Conservation (phyloP, 2,329 filamentous ascomycete species). For the Penicillium expansum region DNA sequence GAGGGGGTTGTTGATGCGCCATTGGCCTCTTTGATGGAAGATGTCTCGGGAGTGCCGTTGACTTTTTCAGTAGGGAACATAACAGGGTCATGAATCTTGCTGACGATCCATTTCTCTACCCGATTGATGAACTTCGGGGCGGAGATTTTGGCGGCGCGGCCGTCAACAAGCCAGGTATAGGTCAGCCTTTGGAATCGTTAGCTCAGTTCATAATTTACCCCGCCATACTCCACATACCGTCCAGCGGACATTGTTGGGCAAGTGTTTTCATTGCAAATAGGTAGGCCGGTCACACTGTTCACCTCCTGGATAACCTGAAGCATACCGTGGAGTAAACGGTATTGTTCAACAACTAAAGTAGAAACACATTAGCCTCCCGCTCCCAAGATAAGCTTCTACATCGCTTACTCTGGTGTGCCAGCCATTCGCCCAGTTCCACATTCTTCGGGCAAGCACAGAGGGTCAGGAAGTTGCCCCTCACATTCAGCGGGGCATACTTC, state of each 20-base stretch:
- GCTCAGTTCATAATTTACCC: slow-evolving; percentile 11
- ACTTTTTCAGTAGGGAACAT: slow-evolving; percentile 88
- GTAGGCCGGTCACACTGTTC: slow-evolving; percentile 68
- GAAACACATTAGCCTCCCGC: slow-evolving; percentile 11
- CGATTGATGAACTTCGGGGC: slow-evolving; percentile 92
- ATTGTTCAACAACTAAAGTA: slow-evolving; percentile 79
- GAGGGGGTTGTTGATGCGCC: slow-evolving; percentile 13
- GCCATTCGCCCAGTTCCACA: slow-evolving; percentile 91
- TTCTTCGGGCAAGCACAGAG: slow-evolving; percentile 89
- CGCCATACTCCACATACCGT: slow-evolving; percentile 60
- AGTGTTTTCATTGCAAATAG: slow-evolving; percentile 77
- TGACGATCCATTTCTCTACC: slow-evolving; percentile 95
- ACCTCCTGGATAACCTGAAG: slow-evolving; percentile 84
- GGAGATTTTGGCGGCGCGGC: slow-evolving; percentile 85
- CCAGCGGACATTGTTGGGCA: slow-evolving; percentile 95
- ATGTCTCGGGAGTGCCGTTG: slow-evolving; percentile 56
- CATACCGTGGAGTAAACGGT: slow-evolving; percentile 83
- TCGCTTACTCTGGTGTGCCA: slow-evolving; percentile 81
- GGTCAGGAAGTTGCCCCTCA: slow-evolving; percentile 97
- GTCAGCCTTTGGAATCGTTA: slow-evolving; percentile 64
- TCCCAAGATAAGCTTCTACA: background rate
- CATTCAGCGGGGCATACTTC: slow-evolving; percentile 72
- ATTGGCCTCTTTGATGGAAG: slow-evolving; percentile 54
- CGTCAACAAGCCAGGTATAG: slow-evolving; percentile 92
- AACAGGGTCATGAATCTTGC: slow-evolving; percentile 85